Conservation (phyloP, 2,329 filamentous ascomycete species). For the Pseudogymnoascus sp. region DNA sequence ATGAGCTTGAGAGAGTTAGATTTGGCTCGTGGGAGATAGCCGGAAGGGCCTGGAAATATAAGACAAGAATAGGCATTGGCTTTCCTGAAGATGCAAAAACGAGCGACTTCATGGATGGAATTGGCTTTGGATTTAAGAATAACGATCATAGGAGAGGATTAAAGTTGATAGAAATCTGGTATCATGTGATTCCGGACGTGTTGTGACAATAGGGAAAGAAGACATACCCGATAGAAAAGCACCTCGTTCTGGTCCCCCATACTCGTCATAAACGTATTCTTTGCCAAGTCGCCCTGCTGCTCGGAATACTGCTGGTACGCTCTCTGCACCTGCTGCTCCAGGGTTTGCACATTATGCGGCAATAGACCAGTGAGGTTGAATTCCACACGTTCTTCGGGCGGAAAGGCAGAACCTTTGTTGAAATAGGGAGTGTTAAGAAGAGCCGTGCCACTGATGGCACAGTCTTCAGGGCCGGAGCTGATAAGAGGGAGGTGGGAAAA, state of each 20-base stretch:
- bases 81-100: background rate
- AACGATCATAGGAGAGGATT: background rate
- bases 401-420: constrained; percentile 80
- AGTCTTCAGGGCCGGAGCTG: constrained; percentile 42
- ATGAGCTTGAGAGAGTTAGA: constrained; percentile 47
- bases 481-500: constrained; percentile 41
- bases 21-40: background rate
- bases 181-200: background rate
- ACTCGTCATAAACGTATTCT: constrained; percentile 82
- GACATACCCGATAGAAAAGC: constrained; percentile 62
- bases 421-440: constrained; percentile 60
- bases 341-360: constrained; percentile 62
- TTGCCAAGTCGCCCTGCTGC: constrained; percentile 58
- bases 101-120: background rate
- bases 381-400: constrained; percentile 55
- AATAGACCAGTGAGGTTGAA: constrained; percentile 70
- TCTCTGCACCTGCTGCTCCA: constrained; percentile 68
- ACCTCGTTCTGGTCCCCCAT: constrained; percentile 82
- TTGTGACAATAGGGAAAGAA: background rate
- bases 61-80: background rate
- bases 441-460: constrained; percentile 42
- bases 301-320: constrained; percentile 74
- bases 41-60: background rate
- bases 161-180: background rate
- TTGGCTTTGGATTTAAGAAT: background rate